Conservation (phyloP, 352 stramenopile genomes). For the Achlya hypogyna region DNA sequence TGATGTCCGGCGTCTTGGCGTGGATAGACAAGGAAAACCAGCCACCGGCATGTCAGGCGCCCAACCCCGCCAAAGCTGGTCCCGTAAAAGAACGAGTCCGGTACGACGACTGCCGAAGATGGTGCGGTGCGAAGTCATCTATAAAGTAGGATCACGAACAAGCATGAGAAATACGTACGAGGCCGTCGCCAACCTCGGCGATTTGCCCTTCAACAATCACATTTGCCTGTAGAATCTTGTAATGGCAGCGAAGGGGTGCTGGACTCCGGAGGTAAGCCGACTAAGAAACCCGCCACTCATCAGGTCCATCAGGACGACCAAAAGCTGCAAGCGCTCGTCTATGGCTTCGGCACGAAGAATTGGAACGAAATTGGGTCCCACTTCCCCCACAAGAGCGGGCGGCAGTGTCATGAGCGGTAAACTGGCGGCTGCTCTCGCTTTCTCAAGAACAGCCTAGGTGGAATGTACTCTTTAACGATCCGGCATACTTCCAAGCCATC, state of each 20-base stretch:
- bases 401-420: conserved; percentile 19
- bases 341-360: conserved; percentile 15
- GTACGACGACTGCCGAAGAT: no score
- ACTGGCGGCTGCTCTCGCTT: no score
- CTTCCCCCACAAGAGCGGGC: conserved; percentile 18
- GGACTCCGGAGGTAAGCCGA: conserved; percentile 7
- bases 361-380: conserved; percentile 20
- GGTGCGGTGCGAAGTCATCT: no score
- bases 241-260: background rate
- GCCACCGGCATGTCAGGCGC: no score
- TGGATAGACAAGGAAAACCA: background rate
- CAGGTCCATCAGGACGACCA: conserved; percentile 10
- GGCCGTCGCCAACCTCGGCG: no score
- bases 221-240: background rate
- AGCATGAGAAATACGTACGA: background rate
- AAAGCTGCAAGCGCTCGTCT: conserved; percentile 9
- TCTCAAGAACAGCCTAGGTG: background rate
- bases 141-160: background rate
- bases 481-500: background rate
- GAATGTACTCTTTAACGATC: conserved; percentile 7
- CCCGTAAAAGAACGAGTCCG: no score
- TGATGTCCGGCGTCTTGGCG: no score
- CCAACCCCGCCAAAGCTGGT: no score
- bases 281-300: background rate
- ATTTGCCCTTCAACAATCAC: no score